A percentile compares a stretch with the other conserved stretches of the same genome.
These are phyloP conservation scores for Celoporthe dispersa DNA, from an alignment of 2,329 filamentous ascomycete species.

Conservation along the genomic window DNA sequence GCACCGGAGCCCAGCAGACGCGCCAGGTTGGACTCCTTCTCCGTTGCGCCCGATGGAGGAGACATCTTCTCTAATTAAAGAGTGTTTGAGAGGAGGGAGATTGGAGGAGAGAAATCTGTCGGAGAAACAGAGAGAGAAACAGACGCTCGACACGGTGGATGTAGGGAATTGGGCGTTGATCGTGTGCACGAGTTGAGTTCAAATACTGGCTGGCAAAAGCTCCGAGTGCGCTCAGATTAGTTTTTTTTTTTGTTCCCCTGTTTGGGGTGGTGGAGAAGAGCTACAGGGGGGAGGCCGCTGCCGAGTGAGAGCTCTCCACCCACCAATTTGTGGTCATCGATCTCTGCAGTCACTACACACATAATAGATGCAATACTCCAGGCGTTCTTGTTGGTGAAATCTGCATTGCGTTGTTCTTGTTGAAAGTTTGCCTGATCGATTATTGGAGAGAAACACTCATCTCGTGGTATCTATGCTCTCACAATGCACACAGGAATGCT, in stretches of 20 bases:
- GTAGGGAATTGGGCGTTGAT: constrained; percentile 17
- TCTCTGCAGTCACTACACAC: neutral
- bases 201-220: constrained; percentile 3
- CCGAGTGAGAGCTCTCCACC: neutral
- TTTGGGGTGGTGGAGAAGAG: constrained; percentile 19
- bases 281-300: constrained; percentile 8
- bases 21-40: constrained; percentile 89
- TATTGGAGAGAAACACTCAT: constrained; percentile 8
- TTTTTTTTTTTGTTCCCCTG: constrained; percentile 18
- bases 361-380: neutral
- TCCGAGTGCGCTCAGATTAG: constrained; percentile 26
- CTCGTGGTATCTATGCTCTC: constrained; percentile 26
- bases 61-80: constrained; percentile 55
- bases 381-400: neutral
- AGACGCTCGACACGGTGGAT: constrained; percentile 17
- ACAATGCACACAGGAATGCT: constrained; percentile 19
- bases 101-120: constrained; percentile 2
- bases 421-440: constrained; percentile 1
- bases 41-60: constrained; percentile 52
- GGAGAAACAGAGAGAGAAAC: constrained; percentile 12
- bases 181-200: constrained; percentile 21
- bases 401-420: neutral
- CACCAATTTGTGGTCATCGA: neutral
- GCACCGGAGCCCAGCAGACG: constrained; percentile 89
- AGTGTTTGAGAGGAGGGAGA: constrained; percentile 6